Conservation (phyloP, 805 yeast genomes). For the Lipomyces japonicus region DNA sequence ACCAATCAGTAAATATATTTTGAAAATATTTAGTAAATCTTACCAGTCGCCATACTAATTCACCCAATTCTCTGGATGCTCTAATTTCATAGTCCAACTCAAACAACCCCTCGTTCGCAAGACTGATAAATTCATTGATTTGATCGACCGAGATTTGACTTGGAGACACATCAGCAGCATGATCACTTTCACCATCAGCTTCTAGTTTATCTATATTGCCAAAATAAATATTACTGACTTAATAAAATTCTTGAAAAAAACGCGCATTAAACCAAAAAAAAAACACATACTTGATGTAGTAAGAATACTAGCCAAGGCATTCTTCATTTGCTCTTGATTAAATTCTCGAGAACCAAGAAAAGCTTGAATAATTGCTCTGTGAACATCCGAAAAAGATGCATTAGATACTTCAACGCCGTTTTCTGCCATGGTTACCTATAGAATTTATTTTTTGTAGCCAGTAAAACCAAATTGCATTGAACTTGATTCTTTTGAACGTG, state of each 20-base stretch:
- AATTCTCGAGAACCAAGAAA: constrained; percentile 15
- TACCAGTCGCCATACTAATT: constrained; percentile 21
- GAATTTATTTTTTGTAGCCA: no score
- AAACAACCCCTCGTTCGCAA: constrained; percentile 13
- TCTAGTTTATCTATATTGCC: background rate
- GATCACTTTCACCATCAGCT: background rate
- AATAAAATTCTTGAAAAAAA: background rate
- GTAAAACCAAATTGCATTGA: no score
- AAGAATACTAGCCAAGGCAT: constrained; percentile 13
- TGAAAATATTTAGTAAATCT: background rate
- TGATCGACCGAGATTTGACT: constrained; percentile 14
- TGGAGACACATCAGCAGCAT: background rate
- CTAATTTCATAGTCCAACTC: constrained; percentile 21
- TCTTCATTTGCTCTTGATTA: constrained; percentile 2
- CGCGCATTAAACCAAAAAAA: background rate
- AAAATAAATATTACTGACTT: background rate
- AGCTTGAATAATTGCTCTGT: constrained; percentile 19
- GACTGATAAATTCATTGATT: constrained; percentile 12
- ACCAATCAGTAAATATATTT: background rate
- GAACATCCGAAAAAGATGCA: constrained; percentile 16
- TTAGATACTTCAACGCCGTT: no score
- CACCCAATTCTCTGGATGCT: constrained; percentile 1
- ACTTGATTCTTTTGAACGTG: no score
- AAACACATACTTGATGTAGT: constrained; percentile 13
- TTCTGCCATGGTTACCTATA: no score